These are phyloP conservation scores for Populus hybrid DNA, from an alignment of 441 rosid genomes.

Conservation along the genomic window DNA sequence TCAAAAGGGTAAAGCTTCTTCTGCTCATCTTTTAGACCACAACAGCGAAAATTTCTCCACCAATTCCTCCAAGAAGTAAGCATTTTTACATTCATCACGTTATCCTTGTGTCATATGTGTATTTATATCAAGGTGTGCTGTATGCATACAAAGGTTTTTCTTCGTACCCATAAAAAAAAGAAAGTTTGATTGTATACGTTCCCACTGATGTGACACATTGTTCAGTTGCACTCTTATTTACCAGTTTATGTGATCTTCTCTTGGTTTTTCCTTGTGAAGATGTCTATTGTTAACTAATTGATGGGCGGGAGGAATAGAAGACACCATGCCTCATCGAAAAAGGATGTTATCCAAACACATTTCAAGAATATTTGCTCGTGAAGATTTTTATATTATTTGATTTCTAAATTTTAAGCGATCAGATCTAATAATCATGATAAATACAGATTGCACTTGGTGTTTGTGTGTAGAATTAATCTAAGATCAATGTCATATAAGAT, in stretches of 20 bases:
- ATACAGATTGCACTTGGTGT: background rate
- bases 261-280: background rate
- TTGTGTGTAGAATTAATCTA: background rate
- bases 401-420: too few relatives aligned
- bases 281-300: too few relatives aligned
- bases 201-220: too few relatives aligned
- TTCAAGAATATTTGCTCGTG: too few relatives aligned
- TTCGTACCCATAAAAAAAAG: too few relatives aligned
- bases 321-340: too few relatives aligned
- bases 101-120: background rate
- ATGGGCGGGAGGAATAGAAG: too few relatives aligned
- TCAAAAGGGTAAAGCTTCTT: slow-evolving; percentile 30
- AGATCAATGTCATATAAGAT: background rate
- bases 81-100: slow-evolving; percentile 4
- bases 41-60: slow-evolving; percentile 21
- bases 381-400: too few relatives aligned
- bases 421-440: too few relatives aligned
- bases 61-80: slow-evolving; percentile 39
- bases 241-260: background rate
- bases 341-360: too few relatives aligned
- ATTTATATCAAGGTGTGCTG: background rate
- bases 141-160: background rate
- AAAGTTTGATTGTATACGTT: too few relatives aligned
- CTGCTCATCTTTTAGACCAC: slow-evolving; percentile 21
- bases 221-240: too few relatives aligned